Evolutionary conservation across 352 stramenopile genomes (phyloP).

Genomic region (Pythium sp.): DNA sequence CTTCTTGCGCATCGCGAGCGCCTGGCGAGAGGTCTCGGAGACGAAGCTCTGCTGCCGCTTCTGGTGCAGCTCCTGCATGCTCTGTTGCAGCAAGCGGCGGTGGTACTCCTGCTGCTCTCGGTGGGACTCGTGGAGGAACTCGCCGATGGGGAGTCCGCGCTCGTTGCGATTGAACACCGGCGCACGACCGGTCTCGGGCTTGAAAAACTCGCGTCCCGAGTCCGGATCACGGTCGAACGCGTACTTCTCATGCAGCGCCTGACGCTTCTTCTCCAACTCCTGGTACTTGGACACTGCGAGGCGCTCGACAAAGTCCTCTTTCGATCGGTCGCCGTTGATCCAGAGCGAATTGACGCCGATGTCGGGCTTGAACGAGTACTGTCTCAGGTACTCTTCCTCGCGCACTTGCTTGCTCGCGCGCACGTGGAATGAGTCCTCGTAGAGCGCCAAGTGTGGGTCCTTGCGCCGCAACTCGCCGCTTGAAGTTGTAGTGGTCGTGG

Average conservation of each 20-base stretch:
- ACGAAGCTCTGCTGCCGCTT: constrained; percentile 52
- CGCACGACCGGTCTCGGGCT: constrained; percentile 56
- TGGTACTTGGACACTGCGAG: constrained; percentile 71
- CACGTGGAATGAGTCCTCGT: constrained; percentile 64
- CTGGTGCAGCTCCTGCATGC: constrained; percentile 41
- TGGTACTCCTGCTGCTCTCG: constrained; percentile 64
- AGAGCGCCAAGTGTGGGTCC: constrained; percentile 61
- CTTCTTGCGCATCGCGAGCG: constrained; percentile 51
- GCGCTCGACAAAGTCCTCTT: constrained; percentile 60
- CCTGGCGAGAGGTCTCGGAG: constrained; percentile 51
- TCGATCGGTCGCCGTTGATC: constrained; percentile 31
- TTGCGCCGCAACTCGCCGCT: constrained; percentile 31
- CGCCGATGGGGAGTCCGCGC: constrained; percentile 62
- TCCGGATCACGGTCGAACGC: constrained; percentile 50
- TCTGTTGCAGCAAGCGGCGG: constrained; percentile 39
- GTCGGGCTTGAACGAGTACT: constrained; percentile 77
- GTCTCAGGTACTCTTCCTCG: constrained; percentile 53
- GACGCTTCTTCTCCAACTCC: constrained; percentile 55
- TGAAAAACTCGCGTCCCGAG: constrained; percentile 67
- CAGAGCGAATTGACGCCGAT: constrained; percentile 76
- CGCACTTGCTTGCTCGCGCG: constrained; percentile 37
- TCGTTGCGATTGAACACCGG: constrained; percentile 75
- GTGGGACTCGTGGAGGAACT: constrained; percentile 69
- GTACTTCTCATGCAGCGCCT: constrained; percentile 63
- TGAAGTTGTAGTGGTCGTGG: constrained; percentile 15